Base-by-base conservation (phyloP, 805 yeast genomes). In the Candida ovalis region DNA sequence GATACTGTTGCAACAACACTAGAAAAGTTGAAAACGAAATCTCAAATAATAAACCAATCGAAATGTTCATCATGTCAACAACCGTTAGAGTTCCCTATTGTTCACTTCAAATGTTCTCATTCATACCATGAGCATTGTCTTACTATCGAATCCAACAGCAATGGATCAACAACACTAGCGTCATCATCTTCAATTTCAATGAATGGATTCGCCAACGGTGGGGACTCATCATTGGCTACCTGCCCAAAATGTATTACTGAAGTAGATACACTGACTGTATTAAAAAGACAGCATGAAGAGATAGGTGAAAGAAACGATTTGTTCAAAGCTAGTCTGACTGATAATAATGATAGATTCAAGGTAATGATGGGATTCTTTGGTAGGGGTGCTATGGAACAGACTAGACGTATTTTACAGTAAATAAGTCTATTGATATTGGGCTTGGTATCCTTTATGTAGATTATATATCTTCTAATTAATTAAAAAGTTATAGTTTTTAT, bases 71-170 rank as follows among this genome's bases (percentile, higher is more conserved):
- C 80, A 17, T 91, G 97, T 61, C 71, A 77, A 9, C 69, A 76
- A 39, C 74, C 78, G 12, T 67, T 92, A 19, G 95, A 88, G 49
- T 73, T 83, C 38, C 97, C 98, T 0, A 76, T 84, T 2, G 78
- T 87, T 0, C 95, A 88, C 58, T 94, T 92, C 70, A 78, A 81
- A 53, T 94, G 99, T 69, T 75, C 76, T 27, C 99, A 94, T 60
- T 81, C 94, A 2, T 90, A 80, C 61, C 98, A 94, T 61, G 87
- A 85, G 56, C 72, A 85, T 40, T 94, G 99, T 61, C 66, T 64
- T 4, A 45, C 56, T 2, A 53, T 48, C 17, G 60, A 56, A 18
- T 58, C 52, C 25, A 51, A 43, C 40, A 50, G 46, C 28, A 40
- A 46, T 12, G 46, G 35, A 8, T 30, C 35, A 12, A 30, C 35